These are phyloP conservation scores for Ambrosiella xylebori DNA, from an alignment of 2,329 filamentous ascomycete genomes.

Conservation along the genomic window DNA sequence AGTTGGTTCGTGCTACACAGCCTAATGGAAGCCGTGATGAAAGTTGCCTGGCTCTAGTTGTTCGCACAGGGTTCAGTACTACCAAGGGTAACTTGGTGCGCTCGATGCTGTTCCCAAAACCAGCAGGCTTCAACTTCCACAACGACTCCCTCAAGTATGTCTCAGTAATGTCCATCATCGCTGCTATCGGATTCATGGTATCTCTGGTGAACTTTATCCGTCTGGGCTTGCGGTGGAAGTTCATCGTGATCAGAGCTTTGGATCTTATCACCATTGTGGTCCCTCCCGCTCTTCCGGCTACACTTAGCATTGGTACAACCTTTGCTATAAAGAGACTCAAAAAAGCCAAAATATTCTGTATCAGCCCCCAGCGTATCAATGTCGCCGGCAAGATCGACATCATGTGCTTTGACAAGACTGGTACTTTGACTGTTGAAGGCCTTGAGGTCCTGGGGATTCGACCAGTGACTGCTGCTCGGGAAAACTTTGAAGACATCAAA, in stretches of 20 bases:
- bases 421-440: constrained; percentile 93
- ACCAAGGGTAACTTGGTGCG: constrained; percentile 91
- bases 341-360: constrained; percentile 86
- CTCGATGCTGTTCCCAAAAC: constrained; percentile 97
- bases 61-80: constrained; percentile 91
- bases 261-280: constrained; percentile 97
- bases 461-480: constrained; percentile 33
- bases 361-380: constrained; percentile 92
- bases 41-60: constrained; percentile 77
- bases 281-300: constrained; percentile 83
- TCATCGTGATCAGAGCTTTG: constrained; percentile 80
- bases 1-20: constrained; percentile 75
- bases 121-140: constrained; percentile 97
- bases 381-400: constrained; percentile 91
- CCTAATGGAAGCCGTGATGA: constrained; percentile 75
- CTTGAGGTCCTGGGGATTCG: constrained; percentile 82
- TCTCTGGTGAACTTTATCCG: constrained; percentile 89
- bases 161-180: constrained; percentile 82
- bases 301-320: constrained; percentile 87
- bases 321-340: constrained; percentile 80
- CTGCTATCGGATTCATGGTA: constrained; percentile 68
- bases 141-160: constrained; percentile 96
- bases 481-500: constrained; percentile 9
- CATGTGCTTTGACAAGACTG: constrained; percentile 97
- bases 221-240: constrained; percentile 66